Base-by-base conservation (phyloP, 2,329 filamentous ascomycete species). In the Tolypocladium album region DNA sequence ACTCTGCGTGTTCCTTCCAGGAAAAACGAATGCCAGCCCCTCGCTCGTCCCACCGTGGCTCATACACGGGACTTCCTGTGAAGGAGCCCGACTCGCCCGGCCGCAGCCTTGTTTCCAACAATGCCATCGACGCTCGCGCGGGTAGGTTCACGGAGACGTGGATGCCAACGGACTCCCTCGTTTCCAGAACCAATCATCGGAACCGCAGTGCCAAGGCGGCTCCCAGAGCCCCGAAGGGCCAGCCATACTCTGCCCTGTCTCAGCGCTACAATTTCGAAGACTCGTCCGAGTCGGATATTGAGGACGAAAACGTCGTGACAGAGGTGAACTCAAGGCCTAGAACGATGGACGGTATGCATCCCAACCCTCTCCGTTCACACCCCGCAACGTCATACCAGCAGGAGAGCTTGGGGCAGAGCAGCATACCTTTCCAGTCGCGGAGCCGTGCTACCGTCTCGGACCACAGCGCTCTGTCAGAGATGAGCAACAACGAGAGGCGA, bases 301-400 rank as follows among this genome's bases (percentile, higher is more conserved):
- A 75, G 4, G 69, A 73, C 34, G 75, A 76, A 56, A 71, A 77
- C 27, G 65, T 69, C 34, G 61, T 67, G 12, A 62, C 64, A 53
- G 64, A 68, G 17, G 50, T n/a, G 31, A 11, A 11, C 11, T 13
- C 27, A 12, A 36, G 31, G 50, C 31, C 70, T 12, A 65, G 68
- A 39, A 53, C 67, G 3, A 50, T 62, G 3, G 63, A 62, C 39
- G 66, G 61, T 12, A 67, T 69, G 47, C 78, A 79, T 60, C 81
- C 82, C 5, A 80, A 85, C 64, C 82, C 83, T 1, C 72, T 86
- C 42, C 75, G 78, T 42, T 76, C 78, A 15, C 79, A 86, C 67
- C 83, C 82, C 38, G 59, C 64, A 13, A 57, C 64, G 22, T 50
- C 31, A 34, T 24, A 38, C 43, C 17, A 20, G 22, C 24, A 7